A percentile compares a stretch with the other conserved stretches of the same genome.
Conservation (phyloP, 2,329 filamentous ascomycete species). For the Xylariaceae sp. region DNA sequence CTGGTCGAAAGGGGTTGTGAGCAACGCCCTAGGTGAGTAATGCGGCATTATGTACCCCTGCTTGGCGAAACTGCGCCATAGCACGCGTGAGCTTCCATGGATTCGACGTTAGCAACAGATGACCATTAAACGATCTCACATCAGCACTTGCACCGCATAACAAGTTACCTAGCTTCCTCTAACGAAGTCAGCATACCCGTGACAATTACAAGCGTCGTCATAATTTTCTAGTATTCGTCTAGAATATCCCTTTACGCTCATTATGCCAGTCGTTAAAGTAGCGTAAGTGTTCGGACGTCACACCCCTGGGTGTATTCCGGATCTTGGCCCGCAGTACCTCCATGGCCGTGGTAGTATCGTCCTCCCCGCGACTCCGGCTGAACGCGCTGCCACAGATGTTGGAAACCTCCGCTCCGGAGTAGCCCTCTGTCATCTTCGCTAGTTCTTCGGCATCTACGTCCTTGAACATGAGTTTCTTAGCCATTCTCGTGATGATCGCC, state of each 20-base stretch:
- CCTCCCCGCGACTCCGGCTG: conserved; percentile 28
- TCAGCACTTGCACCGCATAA: not conserved
- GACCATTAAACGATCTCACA: not conserved
- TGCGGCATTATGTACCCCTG: not conserved
- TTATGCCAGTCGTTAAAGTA: conserved; percentile 20
- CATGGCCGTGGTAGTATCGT: conserved; percentile 13
- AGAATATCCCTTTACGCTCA: conserved; percentile 16
- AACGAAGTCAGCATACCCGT: not conserved
- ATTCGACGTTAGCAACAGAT: not conserved
- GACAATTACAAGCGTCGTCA: not conserved
- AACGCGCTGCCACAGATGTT: conserved; percentile 46
- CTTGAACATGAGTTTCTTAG: conserved; percentile 53
- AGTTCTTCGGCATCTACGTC: conserved; percentile 63
- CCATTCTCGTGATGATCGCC: conserved; percentile 69
- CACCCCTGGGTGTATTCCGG: conserved; percentile 14
- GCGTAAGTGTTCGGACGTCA: conserved; percentile 15
- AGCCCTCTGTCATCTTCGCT: conserved; percentile 63
- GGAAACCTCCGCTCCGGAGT: conserved; percentile 78
- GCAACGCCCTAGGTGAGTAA: too few relatives aligned
- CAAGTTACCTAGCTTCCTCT: not conserved
- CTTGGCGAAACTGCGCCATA: not conserved
- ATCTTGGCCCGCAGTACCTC: conserved; percentile 19
- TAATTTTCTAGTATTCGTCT: not conserved
- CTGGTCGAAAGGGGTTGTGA: too few relatives aligned
- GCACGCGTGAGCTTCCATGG: not conserved